Percentiles rank a stretch among this genome's conserved stretches.
Evolutionary conservation across 805 yeast genomes (phyloP).

Genomic region (Tetrapisispora pingtungensis): DNA sequence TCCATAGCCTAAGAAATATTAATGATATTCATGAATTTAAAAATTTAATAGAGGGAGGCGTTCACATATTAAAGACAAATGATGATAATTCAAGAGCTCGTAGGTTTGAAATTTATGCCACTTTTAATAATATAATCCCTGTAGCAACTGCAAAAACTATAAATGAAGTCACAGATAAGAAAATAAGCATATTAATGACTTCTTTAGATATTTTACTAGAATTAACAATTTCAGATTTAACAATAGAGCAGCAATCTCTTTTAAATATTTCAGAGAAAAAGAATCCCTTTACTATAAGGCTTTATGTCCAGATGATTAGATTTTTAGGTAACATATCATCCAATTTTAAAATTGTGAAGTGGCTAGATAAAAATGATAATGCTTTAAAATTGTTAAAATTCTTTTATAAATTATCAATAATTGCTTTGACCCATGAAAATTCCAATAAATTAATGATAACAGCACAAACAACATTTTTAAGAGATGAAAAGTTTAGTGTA

Average conservation of each 20-base stretch:
- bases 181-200: constrained; percentile 11
- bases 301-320: constrained; percentile 25
- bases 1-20: constrained; percentile 15
- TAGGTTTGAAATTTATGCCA: constrained; percentile 26
- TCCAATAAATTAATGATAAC: constrained; percentile 22
- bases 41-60: constrained; percentile 19
- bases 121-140: constrained; percentile 25
- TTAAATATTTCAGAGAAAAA: constrained; percentile 9
- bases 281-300: constrained; percentile 23
- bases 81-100: constrained; percentile 4
- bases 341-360: constrained; percentile 15
- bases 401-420: constrained; percentile 10
- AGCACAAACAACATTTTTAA: constrained; percentile 19
- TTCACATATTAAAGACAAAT: constrained; percentile 9
- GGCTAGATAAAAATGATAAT: constrained; percentile 7
- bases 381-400: constrained; percentile 10
- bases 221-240: constrained; percentile 12
- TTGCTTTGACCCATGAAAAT: constrained; percentile 16
- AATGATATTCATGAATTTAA: constrained; percentile 17
- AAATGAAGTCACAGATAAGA: constrained; percentile 10
- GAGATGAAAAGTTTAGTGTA: constrained; percentile 20
- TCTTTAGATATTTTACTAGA: constrained; percentile 10
- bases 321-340: constrained; percentile 18
- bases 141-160: constrained; percentile 2
- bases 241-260: constrained; percentile 11